Conservation (phyloP, 768 basidiomycete genomes). For the Imleria badia region DNA sequence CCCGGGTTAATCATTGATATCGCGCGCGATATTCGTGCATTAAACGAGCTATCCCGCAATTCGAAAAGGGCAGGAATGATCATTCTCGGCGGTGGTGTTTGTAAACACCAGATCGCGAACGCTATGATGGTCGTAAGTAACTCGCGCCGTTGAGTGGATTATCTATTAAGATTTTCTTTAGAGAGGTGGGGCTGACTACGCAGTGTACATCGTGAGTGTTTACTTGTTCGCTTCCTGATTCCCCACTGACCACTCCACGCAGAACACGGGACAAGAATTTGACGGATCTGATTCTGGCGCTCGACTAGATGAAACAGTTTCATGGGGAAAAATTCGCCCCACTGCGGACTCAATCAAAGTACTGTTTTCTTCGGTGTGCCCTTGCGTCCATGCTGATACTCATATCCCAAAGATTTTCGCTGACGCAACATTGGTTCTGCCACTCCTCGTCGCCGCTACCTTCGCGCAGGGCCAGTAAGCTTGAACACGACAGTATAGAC, state of each 20-base stretch:
- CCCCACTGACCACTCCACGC: background rate
- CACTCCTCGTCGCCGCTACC: background rate
- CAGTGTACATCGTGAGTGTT: background rate
- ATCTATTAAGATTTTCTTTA: background rate
- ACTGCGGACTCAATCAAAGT: background rate
- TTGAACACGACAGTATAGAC: background rate
- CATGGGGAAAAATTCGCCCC: background rate
- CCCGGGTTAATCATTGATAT: background rate
- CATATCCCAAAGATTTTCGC: background rate
- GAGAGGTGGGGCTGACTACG: background rate
- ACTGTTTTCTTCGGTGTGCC: background rate
- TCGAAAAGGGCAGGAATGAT: background rate
- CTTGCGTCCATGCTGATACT: background rate
- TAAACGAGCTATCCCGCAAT: background rate
- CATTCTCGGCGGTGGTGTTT: background rate
- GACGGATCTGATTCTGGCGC: background rate
- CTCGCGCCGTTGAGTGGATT: background rate
- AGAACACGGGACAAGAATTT: background rate
- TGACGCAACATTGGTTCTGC: background rate
- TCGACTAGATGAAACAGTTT: background rate
- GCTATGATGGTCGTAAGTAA: background rate
- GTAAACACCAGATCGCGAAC: background rate
- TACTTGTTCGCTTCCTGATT: background rate
- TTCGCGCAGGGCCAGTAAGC: background rate
- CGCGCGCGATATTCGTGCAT: background rate